Base-by-base conservation (phyloP, 352 stramenopile species). In the Phytophthora constricta region DNA sequence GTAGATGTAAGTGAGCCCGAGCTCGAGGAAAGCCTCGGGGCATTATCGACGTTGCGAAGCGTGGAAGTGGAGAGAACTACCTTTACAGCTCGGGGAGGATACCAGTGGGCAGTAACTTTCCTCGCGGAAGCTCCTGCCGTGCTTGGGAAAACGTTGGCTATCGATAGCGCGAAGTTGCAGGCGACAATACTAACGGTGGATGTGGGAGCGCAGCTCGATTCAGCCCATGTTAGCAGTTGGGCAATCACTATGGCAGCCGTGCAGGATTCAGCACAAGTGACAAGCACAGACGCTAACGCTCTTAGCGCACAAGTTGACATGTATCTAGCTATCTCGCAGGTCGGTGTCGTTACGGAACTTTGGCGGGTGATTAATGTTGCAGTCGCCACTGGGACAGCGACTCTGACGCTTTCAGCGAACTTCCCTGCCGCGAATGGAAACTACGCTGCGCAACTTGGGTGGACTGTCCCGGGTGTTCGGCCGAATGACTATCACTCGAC, bases 71-170 rank as follows among this genome's bases (percentile, higher is more conserved):
- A 95, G 51, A 82, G 88, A 2, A 95, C 87, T 1, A 1, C 46
- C 0, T 47, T 64, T 4, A 11, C 59, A 1, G 72, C 78, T 25
- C 58, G 20, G 2, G 82, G 77, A 14, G 87, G 87, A 0, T 96
- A 86, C 55, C 68, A 90, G 56, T 96, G 87, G 87, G 91, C 76
- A 1, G 74, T 96, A 22, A 93, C 86, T 19, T 96, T 95, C 62
- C 27, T 89, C 3, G 77, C 75, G 3, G 85, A 94, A 58, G 55
- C 72, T 2, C 85, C 84, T 8, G 67, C 82, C 0, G 55, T 79
- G 0, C 48, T 68, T 11, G 74, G 70, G 4, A 89, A 82, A 26
- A 70, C 58, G 8, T 57, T 96, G 11, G 51, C 72, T 7, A 61
- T 96, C n/a, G 50, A 68, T 8, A 68, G 26, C 2, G 58, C 46